Conservation (phyloP, 768 basidiomycete genomes). For the Baorangia bicolor region DNA sequence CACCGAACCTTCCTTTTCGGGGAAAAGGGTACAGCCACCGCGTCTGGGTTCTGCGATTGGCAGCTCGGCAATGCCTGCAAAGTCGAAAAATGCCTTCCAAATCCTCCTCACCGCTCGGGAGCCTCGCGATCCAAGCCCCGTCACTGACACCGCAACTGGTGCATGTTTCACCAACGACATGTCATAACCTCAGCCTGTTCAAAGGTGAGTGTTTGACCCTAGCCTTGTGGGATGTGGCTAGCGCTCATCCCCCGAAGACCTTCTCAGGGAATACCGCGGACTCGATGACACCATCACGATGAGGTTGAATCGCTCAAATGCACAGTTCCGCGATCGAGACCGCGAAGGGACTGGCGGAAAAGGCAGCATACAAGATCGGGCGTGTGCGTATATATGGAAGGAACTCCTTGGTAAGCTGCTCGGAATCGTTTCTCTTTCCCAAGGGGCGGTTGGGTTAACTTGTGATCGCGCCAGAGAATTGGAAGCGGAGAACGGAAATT, state of each 20-base stretch:
- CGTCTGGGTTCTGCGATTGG: conserved; percentile 20
- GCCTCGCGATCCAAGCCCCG: conserved; percentile 67
- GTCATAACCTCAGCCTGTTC: conserved; percentile 72
- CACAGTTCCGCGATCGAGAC: conserved; percentile 71
- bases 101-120: conserved; percentile 55
- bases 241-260: conserved; percentile 52
- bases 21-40: conserved; percentile 19
- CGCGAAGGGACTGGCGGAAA: conserved; percentile 45
- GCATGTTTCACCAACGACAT: conserved; percentile 72
- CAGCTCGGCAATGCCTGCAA: conserved; percentile 30
- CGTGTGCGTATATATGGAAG: conserved; percentile 75
- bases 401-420: conserved; percentile 67
- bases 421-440: conserved; percentile 11
- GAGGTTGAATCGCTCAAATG: conserved; percentile 77
- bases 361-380: conserved; percentile 65
- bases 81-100: conserved; percentile 38
- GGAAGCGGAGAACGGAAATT: conserved; percentile 72
- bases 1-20: conserved; percentile 34
- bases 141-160: conserved; percentile 58
- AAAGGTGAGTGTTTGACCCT: conserved; percentile 45
- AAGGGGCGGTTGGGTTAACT: conserved; percentile 19
- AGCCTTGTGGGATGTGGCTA: conserved; percentile 6
- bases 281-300: conserved; percentile 79
- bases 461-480: conserved; percentile 45
- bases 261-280: conserved; percentile 77